Evolutionary conservation across 2,329 filamentous ascomycete genomes (phyloP), one percentile per base, ranked within the genome.

Genomic region (Tolypocladium capitatum): DNA sequence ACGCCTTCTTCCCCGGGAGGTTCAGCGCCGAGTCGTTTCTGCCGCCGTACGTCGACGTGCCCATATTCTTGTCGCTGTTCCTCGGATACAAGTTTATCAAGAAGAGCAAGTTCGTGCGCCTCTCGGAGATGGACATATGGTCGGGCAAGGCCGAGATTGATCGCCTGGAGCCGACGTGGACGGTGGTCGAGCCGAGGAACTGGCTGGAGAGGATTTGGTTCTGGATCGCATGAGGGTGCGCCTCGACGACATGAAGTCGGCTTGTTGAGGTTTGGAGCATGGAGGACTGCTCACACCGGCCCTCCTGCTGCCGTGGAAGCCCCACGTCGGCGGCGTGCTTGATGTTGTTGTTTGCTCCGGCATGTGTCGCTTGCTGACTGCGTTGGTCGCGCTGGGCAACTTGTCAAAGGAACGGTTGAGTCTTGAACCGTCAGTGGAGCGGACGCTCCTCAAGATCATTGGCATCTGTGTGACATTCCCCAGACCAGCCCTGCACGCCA

Each of bases 11-110:
- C 50, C 78, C 81, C 0, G 66, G 71, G 14, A 60, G 61, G 32
- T 69, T 68, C 38, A 63, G 63, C 46, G 65, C 63, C 21, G 65
- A 63, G 56, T 63, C 63, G 1, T 89, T 88, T 60, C 64, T 88
- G 45, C 83, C 84, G 55, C 67, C 68, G 0, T 87, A 87, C 57
- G 77, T 83, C 50, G 83, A 84, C 66, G 76, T 87, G 32, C 79
- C 78, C 5, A 70, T 87, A 32, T 86, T 86, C 56, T 73, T 79
- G 0, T 53, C 73, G 1, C 63, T 88, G 1, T 86, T 77, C 57
- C 44, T 60, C 2, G 53, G 76, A 2, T 87, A 84, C 73, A 88
- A 89, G 62, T 35, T 84, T 9, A 55, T 78, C 46, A 81, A 84
- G 63, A 71, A 69, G 57, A 83, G 80, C 0, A 78, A 73, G 50